Evolutionary conservation across 2,329 filamentous ascomycete species (phyloP).

Genomic region (Claviceps spartinae): DNA sequence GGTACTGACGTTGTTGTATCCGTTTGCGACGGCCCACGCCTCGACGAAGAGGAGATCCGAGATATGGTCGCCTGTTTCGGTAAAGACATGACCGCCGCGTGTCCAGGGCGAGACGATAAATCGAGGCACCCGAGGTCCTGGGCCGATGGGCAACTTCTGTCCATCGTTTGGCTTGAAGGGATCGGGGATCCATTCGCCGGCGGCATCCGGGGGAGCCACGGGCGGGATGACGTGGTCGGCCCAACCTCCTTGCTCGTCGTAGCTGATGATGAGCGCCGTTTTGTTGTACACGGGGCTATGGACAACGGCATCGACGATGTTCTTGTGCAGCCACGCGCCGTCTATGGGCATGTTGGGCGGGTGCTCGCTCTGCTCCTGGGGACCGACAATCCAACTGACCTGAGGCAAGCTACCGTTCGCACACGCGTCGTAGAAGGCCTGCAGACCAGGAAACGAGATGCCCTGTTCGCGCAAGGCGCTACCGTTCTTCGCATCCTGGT

Average conservation of each 20-base stretch:
- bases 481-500: slow-evolving; percentile 8
- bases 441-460: slow-evolving; percentile 30
- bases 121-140: slow-evolving; percentile 34
- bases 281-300: slow-evolving; percentile 33
- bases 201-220: slow-evolving; percentile 30
- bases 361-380: slow-evolving; percentile 31
- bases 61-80: slow-evolving; percentile 38
- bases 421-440: slow-evolving; percentile 34
- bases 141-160: slow-evolving; percentile 12
- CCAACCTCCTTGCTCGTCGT: slow-evolving; percentile 39
- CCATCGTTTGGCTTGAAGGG: slow-evolving; percentile 15
- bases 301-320: slow-evolving; percentile 36
- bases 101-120: slow-evolving; percentile 42
- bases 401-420: slow-evolving; percentile 35
- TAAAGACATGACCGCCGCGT: slow-evolving; percentile 38
- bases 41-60: slow-evolving; percentile 41
- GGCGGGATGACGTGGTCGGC: slow-evolving; percentile 38
- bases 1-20: slow-evolving; percentile 16
- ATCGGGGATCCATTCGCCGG: slow-evolving; percentile 36
- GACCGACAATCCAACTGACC: slow-evolving; percentile 37
- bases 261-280: slow-evolving; percentile 37
- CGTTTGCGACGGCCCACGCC: slow-evolving; percentile 23
- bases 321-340: slow-evolving; percentile 41
- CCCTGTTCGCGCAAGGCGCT: slow-evolving; percentile 7
- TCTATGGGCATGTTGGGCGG: slow-evolving; percentile 38